These are phyloP conservation scores for Trichosporon ovoides DNA, from an alignment of 1,284 basidiomycete species.

Conservation along the genomic window DNA sequence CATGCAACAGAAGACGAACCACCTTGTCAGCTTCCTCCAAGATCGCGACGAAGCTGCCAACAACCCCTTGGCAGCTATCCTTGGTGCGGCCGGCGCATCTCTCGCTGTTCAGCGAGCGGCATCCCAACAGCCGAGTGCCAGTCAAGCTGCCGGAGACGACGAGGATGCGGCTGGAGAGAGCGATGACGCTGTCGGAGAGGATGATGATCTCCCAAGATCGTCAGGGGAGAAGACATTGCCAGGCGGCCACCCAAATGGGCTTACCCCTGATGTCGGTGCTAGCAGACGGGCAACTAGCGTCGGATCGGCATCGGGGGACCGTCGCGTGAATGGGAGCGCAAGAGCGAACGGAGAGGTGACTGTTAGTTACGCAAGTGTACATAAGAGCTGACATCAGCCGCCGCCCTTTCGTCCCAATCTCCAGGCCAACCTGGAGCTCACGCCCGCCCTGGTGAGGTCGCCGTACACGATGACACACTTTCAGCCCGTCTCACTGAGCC, in stretches of 20 bases:
- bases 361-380: constrained; percentile 18
- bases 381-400: constrained; percentile 19
- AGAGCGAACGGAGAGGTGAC: constrained; percentile 19
- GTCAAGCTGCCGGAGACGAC: constrained; percentile 24
- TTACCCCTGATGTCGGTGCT: constrained; percentile 20
- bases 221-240: constrained; percentile 8
- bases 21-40: constrained; percentile 77
- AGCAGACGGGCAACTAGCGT: constrained; percentile 23
- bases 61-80: constrained; percentile 28
- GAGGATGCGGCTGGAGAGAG: constrained; percentile 43
- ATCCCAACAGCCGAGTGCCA: constrained; percentile 13
- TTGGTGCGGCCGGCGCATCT: constrained; percentile 16
- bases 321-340: constrained; percentile 18
- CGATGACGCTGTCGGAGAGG: constrained; percentile 30
- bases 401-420: constrained; percentile 41
- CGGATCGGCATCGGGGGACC: constrained; percentile 20
- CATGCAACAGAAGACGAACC: constrained; percentile 68
- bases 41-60: constrained; percentile 68
- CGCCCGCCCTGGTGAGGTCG: constrained; percentile 69
- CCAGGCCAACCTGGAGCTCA: constrained; percentile 34
- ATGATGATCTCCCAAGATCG: constrained; percentile 15
- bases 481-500: constrained; percentile 28
- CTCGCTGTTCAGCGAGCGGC: constrained; percentile 15
- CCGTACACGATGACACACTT: constrained; percentile 61
- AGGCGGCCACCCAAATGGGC: constrained; percentile 24